phyloP scores from a whole-genome alignment of 805 yeast species.

The Schwanniomyces polymorphus region DNA sequence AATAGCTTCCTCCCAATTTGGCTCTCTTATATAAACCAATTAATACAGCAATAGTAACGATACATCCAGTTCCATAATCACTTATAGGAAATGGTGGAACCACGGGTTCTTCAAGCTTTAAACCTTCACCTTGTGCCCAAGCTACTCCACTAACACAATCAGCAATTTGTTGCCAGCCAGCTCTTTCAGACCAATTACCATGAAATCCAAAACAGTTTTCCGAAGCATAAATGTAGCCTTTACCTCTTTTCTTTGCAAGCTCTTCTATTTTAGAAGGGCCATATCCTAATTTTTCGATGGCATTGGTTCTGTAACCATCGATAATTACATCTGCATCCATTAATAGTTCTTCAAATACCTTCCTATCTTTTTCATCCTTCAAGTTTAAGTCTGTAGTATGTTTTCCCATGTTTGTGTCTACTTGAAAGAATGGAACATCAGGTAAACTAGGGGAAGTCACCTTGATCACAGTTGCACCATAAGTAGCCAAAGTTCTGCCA shows the following conservation, averaged over 20 bases:
- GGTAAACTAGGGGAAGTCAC: constrained; percentile 24
- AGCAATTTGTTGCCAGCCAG: constrained; percentile 40
- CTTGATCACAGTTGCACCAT: constrained; percentile 32
- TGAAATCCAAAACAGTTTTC: constrained; percentile 32
- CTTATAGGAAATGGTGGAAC: constrained; percentile 38
- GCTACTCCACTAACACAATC: constrained; percentile 35
- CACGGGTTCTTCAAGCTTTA: constrained; percentile 28
- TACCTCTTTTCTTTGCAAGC: constrained; percentile 23
- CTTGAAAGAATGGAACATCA: constrained; percentile 34
- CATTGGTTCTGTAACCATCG: constrained; percentile 32
- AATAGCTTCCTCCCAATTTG: constrained; percentile 26
- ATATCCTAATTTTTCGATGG: constrained; percentile 26
- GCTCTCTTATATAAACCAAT: constrained; percentile 26
- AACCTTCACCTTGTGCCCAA: constrained; percentile 26
- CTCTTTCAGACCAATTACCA: constrained; percentile 28
- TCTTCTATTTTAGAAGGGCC: constrained; percentile 24
- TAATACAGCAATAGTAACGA: constrained; percentile 30
- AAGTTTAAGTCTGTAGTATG: constrained; percentile 27
- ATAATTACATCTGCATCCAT: constrained; percentile 29
- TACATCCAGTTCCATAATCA: constrained; percentile 36
- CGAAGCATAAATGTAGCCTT: constrained; percentile 30
- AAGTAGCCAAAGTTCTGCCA: constrained; percentile 28
- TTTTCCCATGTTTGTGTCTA: constrained; percentile 35
- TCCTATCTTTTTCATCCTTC: constrained; percentile 22
- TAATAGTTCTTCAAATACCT: constrained; percentile 23